Evolutionary conservation across 1,284 basidiomycete species (phyloP).

Genomic region (Naganishia sp.): DNA sequence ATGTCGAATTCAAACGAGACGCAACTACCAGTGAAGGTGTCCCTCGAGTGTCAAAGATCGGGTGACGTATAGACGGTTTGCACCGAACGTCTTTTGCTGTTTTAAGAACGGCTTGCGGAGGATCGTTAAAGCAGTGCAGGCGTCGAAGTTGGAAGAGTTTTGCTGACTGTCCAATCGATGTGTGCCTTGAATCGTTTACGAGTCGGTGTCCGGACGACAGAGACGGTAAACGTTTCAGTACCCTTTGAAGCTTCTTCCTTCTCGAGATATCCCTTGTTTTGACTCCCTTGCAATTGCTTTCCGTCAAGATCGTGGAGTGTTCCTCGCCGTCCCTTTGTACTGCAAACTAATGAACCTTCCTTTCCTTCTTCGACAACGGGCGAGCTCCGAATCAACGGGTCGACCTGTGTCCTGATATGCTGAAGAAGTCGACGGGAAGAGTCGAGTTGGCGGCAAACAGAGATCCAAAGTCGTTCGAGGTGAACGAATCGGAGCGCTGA

Average conservation of each 20-base stretch:
- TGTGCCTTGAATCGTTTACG: slow-evolving; percentile 27
- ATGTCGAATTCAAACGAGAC: slow-evolving; percentile 29
- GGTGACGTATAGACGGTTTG: slow-evolving; percentile 26
- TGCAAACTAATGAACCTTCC: slow-evolving; percentile 19
- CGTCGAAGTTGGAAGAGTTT: slow-evolving; percentile 23
- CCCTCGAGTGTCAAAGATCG: slow-evolving; percentile 26
- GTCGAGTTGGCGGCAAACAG: slow-evolving; percentile 20
- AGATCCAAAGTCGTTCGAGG: slow-evolving; percentile 8
- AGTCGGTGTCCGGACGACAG: slow-evolving; percentile 27
- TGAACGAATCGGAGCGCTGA: slow-evolving; percentile 17
- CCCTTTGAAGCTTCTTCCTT: slow-evolving; percentile 24
- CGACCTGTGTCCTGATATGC: slow-evolving; percentile 26
- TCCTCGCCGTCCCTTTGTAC: slow-evolving; percentile 16
- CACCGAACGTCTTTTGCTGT: slow-evolving; percentile 30
- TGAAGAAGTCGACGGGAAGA: slow-evolving; percentile 19
- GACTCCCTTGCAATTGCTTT: slow-evolving; percentile 17
- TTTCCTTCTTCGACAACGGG: slow-evolving; percentile 28
- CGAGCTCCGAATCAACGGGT: slow-evolving; percentile 29
- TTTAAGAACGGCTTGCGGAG: slow-evolving; percentile 24
- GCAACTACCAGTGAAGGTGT: slow-evolving; percentile 29
- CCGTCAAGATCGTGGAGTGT: slow-evolving; percentile 17
- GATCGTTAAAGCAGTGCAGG: slow-evolving; percentile 27
- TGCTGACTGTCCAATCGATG: slow-evolving; percentile 27
- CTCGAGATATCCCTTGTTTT: slow-evolving; percentile 12
- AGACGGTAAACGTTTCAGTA: slow-evolving; percentile 28